Evolutionary conservation across 164 flowering plant species (phyloP).

Genomic region (Piper longum): DNA sequence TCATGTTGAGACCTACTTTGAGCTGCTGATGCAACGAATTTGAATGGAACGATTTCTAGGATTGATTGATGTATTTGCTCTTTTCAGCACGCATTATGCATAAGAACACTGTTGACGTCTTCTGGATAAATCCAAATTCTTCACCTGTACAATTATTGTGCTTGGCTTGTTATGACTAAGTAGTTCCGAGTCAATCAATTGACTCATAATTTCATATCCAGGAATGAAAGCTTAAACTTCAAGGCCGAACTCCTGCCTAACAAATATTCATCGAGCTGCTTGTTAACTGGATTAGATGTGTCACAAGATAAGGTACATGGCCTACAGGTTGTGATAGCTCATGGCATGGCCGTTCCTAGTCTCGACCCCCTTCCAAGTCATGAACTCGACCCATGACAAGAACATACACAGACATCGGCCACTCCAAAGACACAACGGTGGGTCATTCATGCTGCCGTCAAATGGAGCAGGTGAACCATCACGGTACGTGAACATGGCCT

Average conservation of each 20-base stretch:
- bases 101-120: no score
- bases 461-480: neutral
- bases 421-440: neutral
- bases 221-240: neutral
- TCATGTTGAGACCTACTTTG: no score
- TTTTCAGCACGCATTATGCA: no score
- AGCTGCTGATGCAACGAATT: no score
- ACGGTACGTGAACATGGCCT: neutral
- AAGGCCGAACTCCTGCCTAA: neutral
- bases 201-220: neutral
- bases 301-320: neutral
- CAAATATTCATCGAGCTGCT: neutral
- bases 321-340: neutral
- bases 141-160: no score
- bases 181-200: neutral
- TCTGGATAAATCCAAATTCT: no score
- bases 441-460: neutral
- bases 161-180: neutral
- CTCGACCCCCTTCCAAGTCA: neutral
- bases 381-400: neutral
- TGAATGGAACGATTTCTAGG: no score
- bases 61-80: no score
- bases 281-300: neutral
- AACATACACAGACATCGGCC: neutral
- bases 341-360: neutral